Evolutionary conservation across 176 grass and related monocot species (phyloP).

Genomic region (Hordeum vulgare): DNA sequence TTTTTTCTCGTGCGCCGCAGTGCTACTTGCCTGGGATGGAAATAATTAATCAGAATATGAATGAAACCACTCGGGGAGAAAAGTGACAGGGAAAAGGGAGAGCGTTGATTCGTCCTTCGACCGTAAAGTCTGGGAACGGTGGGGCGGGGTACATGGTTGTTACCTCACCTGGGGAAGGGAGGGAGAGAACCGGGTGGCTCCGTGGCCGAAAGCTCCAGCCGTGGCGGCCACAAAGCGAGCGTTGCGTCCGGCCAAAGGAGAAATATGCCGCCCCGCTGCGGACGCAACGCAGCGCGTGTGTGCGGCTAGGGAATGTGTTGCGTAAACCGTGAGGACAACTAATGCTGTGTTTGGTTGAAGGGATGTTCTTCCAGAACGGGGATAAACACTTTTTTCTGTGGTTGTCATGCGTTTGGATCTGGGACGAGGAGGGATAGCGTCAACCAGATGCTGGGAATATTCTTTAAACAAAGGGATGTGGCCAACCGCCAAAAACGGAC

Average conservation of each 20-base stretch:
- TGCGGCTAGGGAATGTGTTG: background rate
- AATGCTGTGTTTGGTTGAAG: too few relatives aligned
- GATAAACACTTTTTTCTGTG: too few relatives aligned
- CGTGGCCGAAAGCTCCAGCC: background rate
- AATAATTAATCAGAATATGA: background rate
- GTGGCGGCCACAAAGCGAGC: background rate
- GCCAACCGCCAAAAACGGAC: too few relatives aligned
- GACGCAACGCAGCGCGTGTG: background rate
- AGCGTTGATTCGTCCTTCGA: constrained; percentile 2
- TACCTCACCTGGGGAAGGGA: too few relatives aligned
- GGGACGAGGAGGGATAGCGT: too few relatives aligned
- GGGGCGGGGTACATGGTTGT: background rate
- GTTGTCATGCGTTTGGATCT: too few relatives aligned
- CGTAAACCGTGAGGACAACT: background rate
- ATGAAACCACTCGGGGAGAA: background rate
- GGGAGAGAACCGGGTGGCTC: background rate
- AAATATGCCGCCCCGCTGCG: background rate
- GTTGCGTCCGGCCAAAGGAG: background rate
- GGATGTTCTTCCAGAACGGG: too few relatives aligned
- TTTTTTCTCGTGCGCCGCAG: constrained; percentile 18
- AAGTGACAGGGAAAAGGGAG: constrained; percentile 1
- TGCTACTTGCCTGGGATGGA: background rate
- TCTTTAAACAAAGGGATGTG: too few relatives aligned
- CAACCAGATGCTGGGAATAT: too few relatives aligned
- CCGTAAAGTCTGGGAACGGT: background rate